Evolutionary conservation across 2,329 filamentous ascomycete species (phyloP), one percentile per base, ranked within the genome.

Genomic region (Zymoseptoria crescenta): DNA sequence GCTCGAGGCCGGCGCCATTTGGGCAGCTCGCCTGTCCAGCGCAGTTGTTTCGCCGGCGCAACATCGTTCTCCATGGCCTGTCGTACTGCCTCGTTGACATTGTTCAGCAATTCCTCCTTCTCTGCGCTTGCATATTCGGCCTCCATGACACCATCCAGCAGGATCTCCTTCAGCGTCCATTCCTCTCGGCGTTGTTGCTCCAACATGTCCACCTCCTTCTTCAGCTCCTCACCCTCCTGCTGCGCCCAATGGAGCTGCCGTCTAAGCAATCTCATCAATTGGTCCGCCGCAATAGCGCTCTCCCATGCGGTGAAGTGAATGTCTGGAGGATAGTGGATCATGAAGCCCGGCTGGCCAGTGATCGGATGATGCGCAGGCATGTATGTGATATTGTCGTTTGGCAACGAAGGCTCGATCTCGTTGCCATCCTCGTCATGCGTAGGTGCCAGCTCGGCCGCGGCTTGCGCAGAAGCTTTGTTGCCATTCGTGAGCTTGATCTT

Each of bases 91-190:
- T 70, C 69, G 19, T 69, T 64, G 19, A 74, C 64, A 7, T 70
- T 70, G n/a, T 66, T 56, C 9, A 77, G 71, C 2, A 70, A 35
- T 13, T 74, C 70, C 24, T 69, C 70, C 27, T 71, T 65, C 49
- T 70, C 61, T 8, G 65, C 68, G 28, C 60, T 57, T 65, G 85
- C 83, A 76, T 86, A 85, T 71, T 86, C 84, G 35, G 83, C 79
- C 71, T 93, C 89, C 65, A 90, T 80, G 30, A 87, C 81, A 69
- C 91, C 89, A 59, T 89, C 83, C n/a, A 94, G 74, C 19, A 93
- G 74, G 29, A 89, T 80, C 74, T 94, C 89, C 74, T 93, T 93
- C 74, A 89, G 85, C 13, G 84, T 76, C 89, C 89, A 94, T 70
- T 91, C 88, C 62, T 84, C 80, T 71, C 83, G 83, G 73, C 87